A percentile compares a stretch with the other conserved stretches of the same genome.
These are phyloP conservation scores for Nakaseomyces uthaithaninus DNA, from an alignment of 1,139 yeast genomes.

Conservation along the genomic window DNA sequence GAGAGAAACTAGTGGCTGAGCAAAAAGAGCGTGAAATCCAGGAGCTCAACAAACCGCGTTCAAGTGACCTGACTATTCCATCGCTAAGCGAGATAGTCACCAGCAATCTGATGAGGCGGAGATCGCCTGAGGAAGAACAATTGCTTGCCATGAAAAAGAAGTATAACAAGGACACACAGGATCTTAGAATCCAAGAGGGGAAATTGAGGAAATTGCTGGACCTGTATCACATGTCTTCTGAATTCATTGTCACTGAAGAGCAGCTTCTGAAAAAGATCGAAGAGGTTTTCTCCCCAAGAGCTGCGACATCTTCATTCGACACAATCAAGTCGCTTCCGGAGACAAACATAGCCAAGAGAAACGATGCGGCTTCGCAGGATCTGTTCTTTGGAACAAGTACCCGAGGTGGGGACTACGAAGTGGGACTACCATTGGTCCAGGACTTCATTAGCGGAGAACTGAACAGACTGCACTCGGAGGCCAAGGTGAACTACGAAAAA, in stretches of 20 bases:
- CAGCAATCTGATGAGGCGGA: slow-evolving; percentile 52
- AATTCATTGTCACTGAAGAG: slow-evolving; percentile 34
- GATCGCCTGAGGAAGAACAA: slow-evolving; percentile 60
- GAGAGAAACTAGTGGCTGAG: slow-evolving; percentile 32
- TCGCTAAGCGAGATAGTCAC: slow-evolving; percentile 61
- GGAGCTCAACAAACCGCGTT: slow-evolving; percentile 18
- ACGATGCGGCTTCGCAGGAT: slow-evolving; percentile 9
- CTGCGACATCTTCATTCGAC: slow-evolving; percentile 6
- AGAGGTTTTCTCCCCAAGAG: slow-evolving; percentile 26
- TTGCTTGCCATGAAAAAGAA: slow-evolving; percentile 44
- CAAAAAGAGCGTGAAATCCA: slow-evolving; percentile 32
- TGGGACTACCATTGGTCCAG: slow-evolving; percentile 15
- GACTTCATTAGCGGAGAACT: slow-evolving; percentile 13
- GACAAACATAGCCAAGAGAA: slow-evolving; percentile 8
- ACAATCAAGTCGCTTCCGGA: slow-evolving; percentile 9
- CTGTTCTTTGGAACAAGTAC: slow-evolving; percentile 13
- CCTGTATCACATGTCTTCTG: slow-evolving; percentile 62
- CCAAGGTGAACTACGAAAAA: neutral
- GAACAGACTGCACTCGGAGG: neutral
- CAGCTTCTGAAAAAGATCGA: slow-evolving; percentile 31
- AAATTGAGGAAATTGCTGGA: slow-evolving; percentile 54
- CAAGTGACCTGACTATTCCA: slow-evolving; percentile 56
- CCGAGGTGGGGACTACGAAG: slow-evolving; percentile 8
- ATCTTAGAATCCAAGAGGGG: slow-evolving; percentile 38
- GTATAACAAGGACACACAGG: slow-evolving; percentile 43